Evolutionary conservation across 495 filamentous ascomycete species (phyloP), one percentile per base, ranked within the genome.

Genomic region (Aspergillus saccharolyticus): DNA sequence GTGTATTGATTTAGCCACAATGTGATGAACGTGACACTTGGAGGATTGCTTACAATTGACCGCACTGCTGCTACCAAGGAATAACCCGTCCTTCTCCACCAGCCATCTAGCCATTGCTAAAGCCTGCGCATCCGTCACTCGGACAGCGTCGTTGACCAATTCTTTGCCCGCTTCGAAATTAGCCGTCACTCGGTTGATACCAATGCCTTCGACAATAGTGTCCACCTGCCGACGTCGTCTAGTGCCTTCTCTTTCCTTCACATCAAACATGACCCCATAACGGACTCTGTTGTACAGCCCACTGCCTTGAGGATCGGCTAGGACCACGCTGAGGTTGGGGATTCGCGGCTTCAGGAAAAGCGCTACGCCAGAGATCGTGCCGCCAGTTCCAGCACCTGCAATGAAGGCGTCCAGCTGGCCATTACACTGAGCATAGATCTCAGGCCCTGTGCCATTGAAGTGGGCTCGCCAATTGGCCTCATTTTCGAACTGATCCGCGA

Each of bases 401-500:
- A 99, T 86, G 62, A 97, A 99, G 0, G 91, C 95, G 70, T 96
- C 90, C 1, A 97, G 59, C 9, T 69, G 68, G 0, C 90, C 91
- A 6, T 79, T 79, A 21, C 89, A 90, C 71, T 99, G 94, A 1
- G 70, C 66, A 55, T 78, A 87, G 65, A 99, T 90, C 74, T 99
- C 94, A 0, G 94, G 93, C 0, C 92, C 94, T 1, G 95, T 97
- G 17, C 86, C 81, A 19, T 81, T 74, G 62, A 84, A 83, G 72
- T 99, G 94, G 3, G 95, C 91, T 42, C 79, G 71, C 81, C 84
- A 96, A 73, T 99, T 99, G 10, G 88, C 86, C 45, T 79, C 72
- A 52, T 86, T 93, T 72, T 99, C 94, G 71, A 99, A 99, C 67
- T 99, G 94, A 68, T 99, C 89, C 0, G 91, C 91, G 71, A 99